These are phyloP conservation scores for Oemleria cerasiformis DNA, from an alignment of 306 rosid species.

Conservation along the genomic window DNA sequence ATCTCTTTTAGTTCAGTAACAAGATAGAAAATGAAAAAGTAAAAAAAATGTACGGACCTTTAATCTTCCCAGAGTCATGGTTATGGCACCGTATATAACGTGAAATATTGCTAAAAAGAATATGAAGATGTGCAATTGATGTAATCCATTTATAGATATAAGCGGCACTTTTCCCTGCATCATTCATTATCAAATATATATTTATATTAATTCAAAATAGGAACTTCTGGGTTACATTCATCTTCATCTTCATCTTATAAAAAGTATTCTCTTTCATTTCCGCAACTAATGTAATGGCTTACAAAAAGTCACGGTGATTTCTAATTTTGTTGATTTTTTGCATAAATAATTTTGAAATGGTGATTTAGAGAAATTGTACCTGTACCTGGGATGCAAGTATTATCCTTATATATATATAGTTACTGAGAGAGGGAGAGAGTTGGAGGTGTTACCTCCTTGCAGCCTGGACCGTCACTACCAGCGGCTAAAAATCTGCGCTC, in stretches of 20 bases:
- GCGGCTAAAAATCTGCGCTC: conserved; percentile 57
- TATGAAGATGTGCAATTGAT: conserved; percentile 92
- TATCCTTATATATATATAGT: too few species aligned
- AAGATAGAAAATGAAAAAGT: background rate
- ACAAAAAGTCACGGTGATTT: too few species aligned
- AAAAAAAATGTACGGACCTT: conserved; percentile 43
- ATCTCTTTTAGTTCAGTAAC: too few species aligned
- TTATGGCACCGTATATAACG: conserved; percentile 72
- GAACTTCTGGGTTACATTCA: too few species aligned
- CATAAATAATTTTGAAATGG: too few species aligned
- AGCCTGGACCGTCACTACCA: conserved; percentile 13
- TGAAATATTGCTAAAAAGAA: conserved; percentile 89
- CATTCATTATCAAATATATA: background rate
- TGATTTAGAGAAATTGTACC: too few species aligned
- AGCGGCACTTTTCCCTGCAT: conserved; percentile 66
- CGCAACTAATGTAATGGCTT: too few species aligned
- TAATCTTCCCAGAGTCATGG: conserved; percentile 83
- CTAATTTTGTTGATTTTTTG: too few species aligned
- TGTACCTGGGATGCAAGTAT: too few species aligned
- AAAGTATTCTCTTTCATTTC: too few species aligned
- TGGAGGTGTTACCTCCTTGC: conserved; percentile 35
- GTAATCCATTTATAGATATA: conserved; percentile 69
- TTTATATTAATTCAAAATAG: too few species aligned
- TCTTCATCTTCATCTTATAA: too few species aligned
- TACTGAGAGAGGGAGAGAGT: background rate